Base-by-base conservation (phyloP, 1,284 basidiomycete genomes). In the Volvariella surrecta region DNA sequence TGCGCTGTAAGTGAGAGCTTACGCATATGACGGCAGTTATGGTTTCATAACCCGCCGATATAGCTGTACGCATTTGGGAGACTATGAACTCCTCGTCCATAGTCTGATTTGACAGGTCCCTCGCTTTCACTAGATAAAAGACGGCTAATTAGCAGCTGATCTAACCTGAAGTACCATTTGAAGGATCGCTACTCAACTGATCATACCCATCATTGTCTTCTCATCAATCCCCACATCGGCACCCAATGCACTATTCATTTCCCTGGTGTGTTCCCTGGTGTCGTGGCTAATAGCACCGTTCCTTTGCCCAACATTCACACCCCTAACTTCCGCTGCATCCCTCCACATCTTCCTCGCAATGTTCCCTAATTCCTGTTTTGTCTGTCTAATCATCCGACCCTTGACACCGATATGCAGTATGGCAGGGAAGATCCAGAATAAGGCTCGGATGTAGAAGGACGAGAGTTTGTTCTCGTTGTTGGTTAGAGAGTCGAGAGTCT, bases 1-100 rank as follows among this genome's bases (percentile, higher is more conserved):
- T 11, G 6, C 20, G 16, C 38, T 37, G 11, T 6, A 6, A 41
- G 39, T n/a, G 37, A 16, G 21, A 22, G 50, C 65, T 57, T 55
- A 76, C 76, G 20, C 73, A 65, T 38, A 76, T 61, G 13, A 70
- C 58, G 2, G 73, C 71, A 40, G 76, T 77, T 9, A 79, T 70
- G 2, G 77, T 71, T 51, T 79, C 76, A 48, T 76, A 79, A n/a
- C 70, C 77, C n/a, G 76, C 76, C 31, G 74, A 77, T 34, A 79
- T 74, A 32, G 74, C 62, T 3, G 75, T 77, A 40, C 75, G 67
- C 70, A 79, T 73, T 48, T 79, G 77, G 10, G 74, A 66, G 20
- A 73, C 66, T 19, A 77, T 56, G 46, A 74, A 61, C 18, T 74
- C 70, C 39, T 77, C 71, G 39, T 62, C 59, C 56, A 76, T 60